phyloP scores from a whole-genome alignment of 2,329 filamentous ascomycete species.

The Hypoxylon sp. region DNA sequence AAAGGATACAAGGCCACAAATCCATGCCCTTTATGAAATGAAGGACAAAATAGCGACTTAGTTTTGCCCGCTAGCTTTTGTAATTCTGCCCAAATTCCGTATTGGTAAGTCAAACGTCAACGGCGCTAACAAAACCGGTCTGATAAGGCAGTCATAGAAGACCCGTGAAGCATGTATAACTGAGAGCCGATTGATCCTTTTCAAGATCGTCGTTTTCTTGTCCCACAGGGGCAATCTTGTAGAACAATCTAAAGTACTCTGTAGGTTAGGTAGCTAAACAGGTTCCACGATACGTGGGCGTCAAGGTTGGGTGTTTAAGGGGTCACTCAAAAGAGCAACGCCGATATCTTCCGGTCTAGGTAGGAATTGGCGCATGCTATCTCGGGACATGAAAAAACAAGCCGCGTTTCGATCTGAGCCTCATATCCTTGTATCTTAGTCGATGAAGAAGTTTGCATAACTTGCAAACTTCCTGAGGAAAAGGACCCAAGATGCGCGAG shows the following conservation, averaged over 20 bases:
- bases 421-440: slow-evolving; percentile 19
- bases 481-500: slow-evolving; percentile 20
- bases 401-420: slow-evolving; percentile 15
- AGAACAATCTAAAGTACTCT: slow-evolving; percentile 12
- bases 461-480: slow-evolving; percentile 26
- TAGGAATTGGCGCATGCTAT: slow-evolving; percentile 11
- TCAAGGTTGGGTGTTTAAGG: slow-evolving; percentile 1
- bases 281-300: slow-evolving; percentile 3
- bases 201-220: slow-evolving; percentile 20
- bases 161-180: slow-evolving; percentile 36
- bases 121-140: slow-evolving; percentile 25
- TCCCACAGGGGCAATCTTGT: slow-evolving; percentile 30
- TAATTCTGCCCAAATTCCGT: slow-evolving; percentile 30
- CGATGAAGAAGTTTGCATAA: slow-evolving; percentile 23
- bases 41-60: slow-evolving; percentile 4
- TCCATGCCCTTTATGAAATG: slow-evolving; percentile 19
- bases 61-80: slow-evolving; percentile 7
- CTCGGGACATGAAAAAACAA: slow-evolving; percentile 12
- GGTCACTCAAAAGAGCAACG: slow-evolving; percentile 16
- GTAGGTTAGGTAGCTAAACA: not conserved
- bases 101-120: slow-evolving; percentile 38
- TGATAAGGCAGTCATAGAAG: slow-evolving; percentile 35
- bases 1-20: slow-evolving; percentile 32
- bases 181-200: slow-evolving; percentile 18
- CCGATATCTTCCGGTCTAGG: slow-evolving; percentile 4